These are phyloP conservation scores for Thielaviopsis punctulata DNA, from an alignment of 2,329 filamentous ascomycete species.

Conservation along the genomic window DNA sequence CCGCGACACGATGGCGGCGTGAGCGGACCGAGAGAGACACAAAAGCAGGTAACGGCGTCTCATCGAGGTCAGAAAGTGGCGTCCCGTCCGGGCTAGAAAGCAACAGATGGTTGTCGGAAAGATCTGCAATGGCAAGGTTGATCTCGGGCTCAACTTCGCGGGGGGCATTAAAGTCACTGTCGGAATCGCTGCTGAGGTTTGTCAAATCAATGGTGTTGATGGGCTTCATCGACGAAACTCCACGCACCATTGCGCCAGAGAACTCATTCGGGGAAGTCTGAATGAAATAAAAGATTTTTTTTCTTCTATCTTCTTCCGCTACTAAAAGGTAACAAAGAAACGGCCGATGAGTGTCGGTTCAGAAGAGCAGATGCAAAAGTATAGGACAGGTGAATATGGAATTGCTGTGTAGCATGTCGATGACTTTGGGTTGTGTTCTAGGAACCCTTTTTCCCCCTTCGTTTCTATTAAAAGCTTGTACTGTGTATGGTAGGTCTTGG, in stretches of 20 bases:
- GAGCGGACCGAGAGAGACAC: not conserved
- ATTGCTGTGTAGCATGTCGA: not conserved
- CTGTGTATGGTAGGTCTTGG: not conserved
- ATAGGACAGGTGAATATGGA: not conserved
- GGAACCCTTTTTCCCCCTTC: not conserved
- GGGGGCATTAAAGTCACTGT: not conserved
- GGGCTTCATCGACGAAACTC: constrained; percentile 1
- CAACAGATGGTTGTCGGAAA: not conserved
- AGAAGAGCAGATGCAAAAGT: not conserved
- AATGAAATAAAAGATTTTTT: not conserved
- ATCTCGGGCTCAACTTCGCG: too few species aligned
- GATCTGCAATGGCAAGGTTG: not conserved
- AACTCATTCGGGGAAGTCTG: not conserved
- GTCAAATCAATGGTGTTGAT: constrained; percentile 5
- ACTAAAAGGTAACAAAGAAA: not conserved
- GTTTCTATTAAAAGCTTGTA: not conserved
- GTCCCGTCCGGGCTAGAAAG: not conserved
- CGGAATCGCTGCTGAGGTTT: constrained; percentile 1
- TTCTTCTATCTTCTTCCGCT: too few species aligned
- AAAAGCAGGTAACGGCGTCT: not conserved
- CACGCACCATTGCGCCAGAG: not conserved
- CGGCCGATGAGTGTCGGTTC: not conserved
- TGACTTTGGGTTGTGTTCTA: not conserved
- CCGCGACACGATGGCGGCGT: not conserved
- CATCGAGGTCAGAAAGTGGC: not conserved